A percentile compares a stretch with the other conserved stretches of the same genome.
phyloP scores from a whole-genome alignment of 345 rosid genomes.

The Euphorbia tirucalli region DNA sequence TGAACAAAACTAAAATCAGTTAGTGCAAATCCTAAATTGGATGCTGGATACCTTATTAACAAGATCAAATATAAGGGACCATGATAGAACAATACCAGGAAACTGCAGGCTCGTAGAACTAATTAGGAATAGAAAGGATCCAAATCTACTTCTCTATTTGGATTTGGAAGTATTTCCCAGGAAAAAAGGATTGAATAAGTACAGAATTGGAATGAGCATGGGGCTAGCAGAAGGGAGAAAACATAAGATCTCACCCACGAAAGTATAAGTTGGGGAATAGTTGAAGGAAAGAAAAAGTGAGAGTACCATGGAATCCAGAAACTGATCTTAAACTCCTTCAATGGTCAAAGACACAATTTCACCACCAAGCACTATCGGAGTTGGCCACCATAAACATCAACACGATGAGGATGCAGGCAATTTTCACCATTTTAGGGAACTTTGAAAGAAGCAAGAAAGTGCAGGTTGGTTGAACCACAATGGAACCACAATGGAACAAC shows the following conservation, averaged over 20 bases:
- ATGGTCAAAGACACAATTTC: not conserved
- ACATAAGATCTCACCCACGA: not conserved
- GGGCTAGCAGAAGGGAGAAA: not conserved
- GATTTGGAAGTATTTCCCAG: too few species aligned
- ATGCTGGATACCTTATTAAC: not conserved
- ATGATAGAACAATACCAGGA: not conserved
- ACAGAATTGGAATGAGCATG: not conserved
- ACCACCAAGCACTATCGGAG: not conserved
- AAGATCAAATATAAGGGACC: not conserved
- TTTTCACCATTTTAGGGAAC: too few species aligned
- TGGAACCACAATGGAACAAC: too few species aligned
- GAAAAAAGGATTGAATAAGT: too few species aligned
- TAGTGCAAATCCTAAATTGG: not conserved
- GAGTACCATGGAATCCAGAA: not conserved
- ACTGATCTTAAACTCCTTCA: not conserved
- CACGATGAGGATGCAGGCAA: not conserved
- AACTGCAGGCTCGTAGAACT: not conserved
- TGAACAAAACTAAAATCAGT: not conserved
- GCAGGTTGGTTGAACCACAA: too few species aligned
- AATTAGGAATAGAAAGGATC: too few species aligned
- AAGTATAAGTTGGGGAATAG: too few species aligned
- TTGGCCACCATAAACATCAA: not conserved
- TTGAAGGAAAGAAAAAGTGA: not conserved
- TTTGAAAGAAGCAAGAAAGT: too few species aligned
- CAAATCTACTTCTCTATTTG: too few species aligned